Evolutionary conservation across 2,329 filamentous ascomycete genomes (phyloP), one percentile per base, ranked within the genome.

Genomic region (Beauveria varroae): DNA sequence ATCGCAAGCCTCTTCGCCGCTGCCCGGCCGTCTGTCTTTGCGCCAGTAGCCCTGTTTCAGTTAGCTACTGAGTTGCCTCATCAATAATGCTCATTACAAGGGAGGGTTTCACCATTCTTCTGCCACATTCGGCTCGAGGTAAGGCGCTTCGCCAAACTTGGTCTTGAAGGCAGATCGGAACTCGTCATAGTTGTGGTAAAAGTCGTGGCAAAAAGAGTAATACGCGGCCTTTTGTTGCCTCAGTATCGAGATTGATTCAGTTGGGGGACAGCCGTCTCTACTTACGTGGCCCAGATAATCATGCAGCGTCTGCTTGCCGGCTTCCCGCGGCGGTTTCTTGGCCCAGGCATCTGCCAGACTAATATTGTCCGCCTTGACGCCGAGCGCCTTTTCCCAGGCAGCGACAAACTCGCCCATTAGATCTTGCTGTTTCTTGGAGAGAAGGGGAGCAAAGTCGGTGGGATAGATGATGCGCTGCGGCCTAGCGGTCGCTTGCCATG

Each of bases 171-270:
- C 62, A 1, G 62, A 28, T 24, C 68, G 65, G 30, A 75, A 76
- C 0, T 58, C 49, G 18, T 68, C 64, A 57, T 71, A 74, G 5
- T 65, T 58, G 46, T 71, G 66, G 56, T 69, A 73, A 57, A 72
- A 74, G 8, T 72, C 72, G 63, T 71, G 70, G 56, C 70, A 73
- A 57, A 71, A 72, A 1, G 67, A 67, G 2, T 63, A 61, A 34
- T 72, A 74, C 1, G 70, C 65, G 3, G 68, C 68, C 72, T 75
- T 12, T 28, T 3, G 18, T 10, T 1, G 9, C 7, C 5, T 37
- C 34, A 37, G 34, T 1, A 37, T 37, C 2, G 14, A 5, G 5
- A 1, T 16, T 10, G 34, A 5, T 37, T 30, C 3, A 24, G 7
- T 22, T 63, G 2, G 0, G 26, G 9, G 22, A 2, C 46, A 43